Evolutionary conservation across 2,329 filamentous ascomycete genomes (phyloP).

Genomic region (Aspergillus tanneri): DNA sequence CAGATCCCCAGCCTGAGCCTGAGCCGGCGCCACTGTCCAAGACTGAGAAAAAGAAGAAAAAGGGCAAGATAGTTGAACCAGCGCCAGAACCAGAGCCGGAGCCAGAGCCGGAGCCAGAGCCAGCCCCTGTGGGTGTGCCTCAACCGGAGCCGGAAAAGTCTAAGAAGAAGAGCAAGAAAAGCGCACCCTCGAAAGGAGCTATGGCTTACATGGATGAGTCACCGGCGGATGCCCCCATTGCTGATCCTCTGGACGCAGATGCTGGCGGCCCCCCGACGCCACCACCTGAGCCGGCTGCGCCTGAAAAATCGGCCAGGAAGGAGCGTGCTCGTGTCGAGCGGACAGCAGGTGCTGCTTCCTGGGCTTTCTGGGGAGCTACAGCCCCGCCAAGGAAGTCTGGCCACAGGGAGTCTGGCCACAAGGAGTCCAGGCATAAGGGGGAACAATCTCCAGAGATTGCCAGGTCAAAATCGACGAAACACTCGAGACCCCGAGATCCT

Average conservation of each 20-base stretch:
- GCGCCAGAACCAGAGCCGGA: constrained; percentile 26
- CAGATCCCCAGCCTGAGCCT: constrained; percentile 29
- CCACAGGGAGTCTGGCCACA: constrained; percentile 51
- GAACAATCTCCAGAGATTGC: constrained; percentile 46
- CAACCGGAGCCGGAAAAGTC: constrained; percentile 28
- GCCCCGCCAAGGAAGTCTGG: constrained; percentile 47
- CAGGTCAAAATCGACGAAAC: constrained; percentile 57
- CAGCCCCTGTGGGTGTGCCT: constrained; percentile 18
- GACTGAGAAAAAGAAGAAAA: constrained; percentile 26
- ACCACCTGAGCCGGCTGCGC: constrained; percentile 53
- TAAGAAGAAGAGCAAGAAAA: constrained; percentile 39
- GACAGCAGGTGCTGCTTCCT: constrained; percentile 63
- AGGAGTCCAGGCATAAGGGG: constrained; percentile 41
- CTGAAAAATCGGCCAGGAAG: constrained; percentile 63
- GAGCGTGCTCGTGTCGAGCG: constrained; percentile 76
- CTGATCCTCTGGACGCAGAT: constrained; percentile 23
- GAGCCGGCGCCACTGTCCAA: constrained; percentile 28
- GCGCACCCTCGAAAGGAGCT: constrained; percentile 12
- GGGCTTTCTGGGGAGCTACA: constrained; percentile 71
- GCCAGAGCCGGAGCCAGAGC: constrained; percentile 19
- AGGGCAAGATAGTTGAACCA: constrained; percentile 24
- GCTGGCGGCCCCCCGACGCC: constrained; percentile 48
- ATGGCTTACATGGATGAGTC: constrained; percentile 48
- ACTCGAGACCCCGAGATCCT: constrained; percentile 59
- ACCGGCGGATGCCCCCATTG: constrained; percentile 46